phyloP scores from a whole-genome alignment of 495 filamentous ascomycete species.

The Penicilliopsis zonata region DNA sequence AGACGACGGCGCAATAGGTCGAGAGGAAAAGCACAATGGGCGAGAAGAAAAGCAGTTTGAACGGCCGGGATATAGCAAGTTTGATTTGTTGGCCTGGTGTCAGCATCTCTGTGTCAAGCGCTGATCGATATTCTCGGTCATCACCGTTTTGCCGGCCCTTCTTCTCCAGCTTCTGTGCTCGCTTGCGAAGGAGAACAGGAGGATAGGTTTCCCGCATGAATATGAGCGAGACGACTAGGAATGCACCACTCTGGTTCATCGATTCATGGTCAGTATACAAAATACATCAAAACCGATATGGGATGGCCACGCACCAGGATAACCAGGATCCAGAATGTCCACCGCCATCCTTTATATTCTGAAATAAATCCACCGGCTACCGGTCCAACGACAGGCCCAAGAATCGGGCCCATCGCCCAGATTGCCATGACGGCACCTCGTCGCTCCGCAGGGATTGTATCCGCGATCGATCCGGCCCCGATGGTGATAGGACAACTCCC shows the following conservation, averaged over 20 bases:
- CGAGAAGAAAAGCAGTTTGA: conserved; percentile 43
- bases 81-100: conserved; percentile 32
- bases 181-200: conserved; percentile 45
- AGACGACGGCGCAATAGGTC: conserved; percentile 49
- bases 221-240: conserved; percentile 24
- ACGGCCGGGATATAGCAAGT: conserved; percentile 41
- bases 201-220: conserved; percentile 56
- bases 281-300: neutral
- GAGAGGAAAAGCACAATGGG: conserved; percentile 55
- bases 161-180: conserved; percentile 42
- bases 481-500: conserved; percentile 38
- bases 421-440: conserved; percentile 29
- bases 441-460: conserved; percentile 36
- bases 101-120: conserved; percentile 39
- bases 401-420: conserved; percentile 17
- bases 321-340: conserved; percentile 47
- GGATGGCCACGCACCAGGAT: neutral
- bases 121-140: conserved; percentile 31
- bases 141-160: conserved; percentile 57
- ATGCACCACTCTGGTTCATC: conserved; percentile 17
- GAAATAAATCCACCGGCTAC: conserved; percentile 32
- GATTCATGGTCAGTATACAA: neutral
- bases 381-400: conserved; percentile 39
- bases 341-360: conserved; percentile 50
- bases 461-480: conserved; percentile 42